These are phyloP conservation scores for Aspergillus viridinutans DNA, from an alignment of 2,329 filamentous ascomycete species.

Conservation along the genomic window DNA sequence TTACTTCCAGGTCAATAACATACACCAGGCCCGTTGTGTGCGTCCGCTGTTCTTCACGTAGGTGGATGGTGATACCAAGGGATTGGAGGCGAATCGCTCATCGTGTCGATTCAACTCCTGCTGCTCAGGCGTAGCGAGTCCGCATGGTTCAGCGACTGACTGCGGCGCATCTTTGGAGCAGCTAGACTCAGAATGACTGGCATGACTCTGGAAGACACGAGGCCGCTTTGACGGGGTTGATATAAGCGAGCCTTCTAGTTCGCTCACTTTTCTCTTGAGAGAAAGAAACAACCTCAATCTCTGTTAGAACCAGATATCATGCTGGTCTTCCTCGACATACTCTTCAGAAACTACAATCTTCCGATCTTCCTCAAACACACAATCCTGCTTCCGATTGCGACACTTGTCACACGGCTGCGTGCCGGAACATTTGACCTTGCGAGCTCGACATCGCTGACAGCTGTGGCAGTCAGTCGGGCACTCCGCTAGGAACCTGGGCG, in stretches of 20 bases:
- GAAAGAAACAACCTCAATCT: constrained; percentile 13
- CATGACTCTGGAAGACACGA: neutral
- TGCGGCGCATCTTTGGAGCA: neutral
- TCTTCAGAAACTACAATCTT: constrained; percentile 44
- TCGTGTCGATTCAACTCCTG: constrained; percentile 20
- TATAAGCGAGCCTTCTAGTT: constrained; percentile 8
- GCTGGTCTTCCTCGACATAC: constrained; percentile 16
- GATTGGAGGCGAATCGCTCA: constrained; percentile 21
- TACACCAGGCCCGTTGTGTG: constrained; percentile 14
- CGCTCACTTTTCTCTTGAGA: constrained; percentile 14
- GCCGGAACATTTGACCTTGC: constrained; percentile 39
- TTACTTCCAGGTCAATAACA: neutral
- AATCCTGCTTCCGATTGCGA: constrained; percentile 31
- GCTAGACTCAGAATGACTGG: neutral
- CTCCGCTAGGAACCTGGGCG: neutral
- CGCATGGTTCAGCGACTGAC: neutral
- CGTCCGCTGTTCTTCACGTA: constrained; percentile 14
- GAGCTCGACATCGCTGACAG: constrained; percentile 36
- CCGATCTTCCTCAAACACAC: constrained; percentile 39
- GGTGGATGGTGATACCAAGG: constrained; percentile 28
- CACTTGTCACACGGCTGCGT: constrained; percentile 36
- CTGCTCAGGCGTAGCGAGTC: constrained; percentile 3
- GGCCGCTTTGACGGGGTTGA: neutral
- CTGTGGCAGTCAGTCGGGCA: constrained; percentile 17
- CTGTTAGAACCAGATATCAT: neutral